A percentile compares a stretch with the other conserved stretches of the same genome.
Conservation (phyloP, 2,329 filamentous ascomycete genomes). For the Epichloe typhina region DNA sequence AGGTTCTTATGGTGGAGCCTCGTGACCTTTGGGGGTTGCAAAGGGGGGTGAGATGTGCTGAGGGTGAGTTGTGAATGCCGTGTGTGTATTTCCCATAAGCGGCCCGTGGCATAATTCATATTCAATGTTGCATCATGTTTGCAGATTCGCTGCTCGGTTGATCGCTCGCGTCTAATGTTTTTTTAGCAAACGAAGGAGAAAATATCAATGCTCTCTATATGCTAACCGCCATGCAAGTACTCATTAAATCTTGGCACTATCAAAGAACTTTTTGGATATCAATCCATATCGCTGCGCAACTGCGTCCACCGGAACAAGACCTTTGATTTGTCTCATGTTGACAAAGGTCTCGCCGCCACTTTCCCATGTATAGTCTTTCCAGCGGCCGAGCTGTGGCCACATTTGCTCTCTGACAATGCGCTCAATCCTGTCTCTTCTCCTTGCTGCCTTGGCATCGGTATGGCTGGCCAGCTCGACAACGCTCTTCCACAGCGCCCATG, state of each 20-base stretch:
- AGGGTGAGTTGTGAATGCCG: no score
- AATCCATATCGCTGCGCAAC: slow-evolving; percentile 15
- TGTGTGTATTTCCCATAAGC: not conserved
- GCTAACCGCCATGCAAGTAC: not conserved
- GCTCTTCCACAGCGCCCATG: slow-evolving; percentile 43
- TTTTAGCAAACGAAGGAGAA: not conserved
- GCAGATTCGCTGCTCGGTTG: not conserved
- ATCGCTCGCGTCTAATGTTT: not conserved
- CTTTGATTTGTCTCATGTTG: slow-evolving; percentile 21
- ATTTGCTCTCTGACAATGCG: slow-evolving; percentile 29
- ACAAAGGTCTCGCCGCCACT: slow-evolving; percentile 38
- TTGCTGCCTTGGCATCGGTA: slow-evolving; percentile 17
- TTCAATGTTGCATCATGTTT: not conserved
- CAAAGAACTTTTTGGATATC: slow-evolving; percentile 12
- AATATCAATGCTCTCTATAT: not conserved
- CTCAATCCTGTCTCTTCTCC: slow-evolving; percentile 19
- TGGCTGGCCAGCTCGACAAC: slow-evolving; percentile 31
- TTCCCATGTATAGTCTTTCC: slow-evolving; percentile 52
- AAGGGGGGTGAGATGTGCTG: no score
- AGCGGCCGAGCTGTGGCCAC: slow-evolving; percentile 44
- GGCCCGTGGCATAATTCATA: not conserved
- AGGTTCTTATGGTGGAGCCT: no score
- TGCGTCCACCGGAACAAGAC: slow-evolving; percentile 19
- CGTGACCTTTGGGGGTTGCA: no score
- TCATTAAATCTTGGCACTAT: slow-evolving; percentile 16